Evolutionary conservation across 345 rosid species (phyloP), one percentile per base, ranked within the genome.

Genomic region (Jatropha curcas): DNA sequence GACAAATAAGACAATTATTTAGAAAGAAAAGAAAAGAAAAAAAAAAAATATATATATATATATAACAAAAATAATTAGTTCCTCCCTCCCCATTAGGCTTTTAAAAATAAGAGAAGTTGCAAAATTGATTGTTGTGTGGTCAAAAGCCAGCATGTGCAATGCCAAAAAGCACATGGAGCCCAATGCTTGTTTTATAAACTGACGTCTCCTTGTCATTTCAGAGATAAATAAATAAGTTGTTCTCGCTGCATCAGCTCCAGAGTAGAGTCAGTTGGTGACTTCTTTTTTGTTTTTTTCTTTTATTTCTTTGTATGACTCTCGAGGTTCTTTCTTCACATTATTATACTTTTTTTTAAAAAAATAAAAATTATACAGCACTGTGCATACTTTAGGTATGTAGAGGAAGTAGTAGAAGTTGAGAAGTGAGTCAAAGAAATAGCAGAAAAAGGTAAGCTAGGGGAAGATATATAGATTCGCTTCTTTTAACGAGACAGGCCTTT

Each of bases 111-210:
- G 13, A 39, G 11, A 62, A 7, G 11, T 39, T 3, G 31, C 46
- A 37, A 37, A n/a, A 5, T 24, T 41, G 68, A 64, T 64, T 43
- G 31, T n/a, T 3, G 68, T 20, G 10, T 72, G 79, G 92, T 86
- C 90, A 86, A 88, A 84, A 82, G 86, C 48, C 81, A 75, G 88
- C 83, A 84, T 86, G 89, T 82, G 90, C 84, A 72, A 77, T 76
- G 78, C 78, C 73, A 60, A 80, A 84, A 85, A 65, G 85, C 86
- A 78, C 87, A 82, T 91, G 91, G 87, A 87, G 85, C 88, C 92
- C 90, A 81, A 74, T 77, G 85, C 82, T 72, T 59, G 72, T 74
- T 63, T 73, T 39, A 20, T 14, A 81, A 63, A 25, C 71, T 76
- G 74, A 69, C 71, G 73, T 75, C 84, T 79, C 75, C 70, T 79